Evolutionary conservation across 441 rosid species (phyloP).

Genomic region (Arabidopsis hybrid): DNA sequence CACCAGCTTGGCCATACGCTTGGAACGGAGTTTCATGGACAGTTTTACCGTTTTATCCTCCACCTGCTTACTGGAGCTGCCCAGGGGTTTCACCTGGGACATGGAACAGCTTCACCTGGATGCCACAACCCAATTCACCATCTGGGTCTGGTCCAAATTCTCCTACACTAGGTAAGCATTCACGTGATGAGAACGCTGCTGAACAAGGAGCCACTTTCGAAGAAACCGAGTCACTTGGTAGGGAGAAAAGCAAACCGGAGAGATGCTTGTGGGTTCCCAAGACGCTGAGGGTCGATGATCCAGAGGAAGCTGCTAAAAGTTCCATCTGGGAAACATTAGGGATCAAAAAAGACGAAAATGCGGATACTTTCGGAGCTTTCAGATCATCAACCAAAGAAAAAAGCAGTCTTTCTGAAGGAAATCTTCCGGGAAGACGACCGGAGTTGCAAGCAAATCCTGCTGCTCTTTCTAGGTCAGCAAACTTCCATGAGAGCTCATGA

Average conservation of each 20-base stretch:
- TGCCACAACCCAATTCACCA: conserved; percentile 72
- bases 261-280: conserved; percentile 81
- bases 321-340: conserved; percentile 86
- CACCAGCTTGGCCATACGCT: conserved; percentile 78
- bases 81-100: conserved; percentile 56
- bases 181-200: conserved; percentile 63
- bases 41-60: conserved; percentile 70
- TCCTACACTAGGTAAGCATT: conserved; percentile 90
- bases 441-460: conserved; percentile 86
- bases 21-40: conserved; percentile 85
- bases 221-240: conserved; percentile 50
- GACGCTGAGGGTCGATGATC: conserved; percentile 85
- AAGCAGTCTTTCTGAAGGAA: conserved; percentile 45
- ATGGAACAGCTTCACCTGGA: conserved; percentile 74
- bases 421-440: conserved; percentile 49
- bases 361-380: conserved; percentile 62
- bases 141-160: conserved; percentile 67
- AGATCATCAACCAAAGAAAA: conserved; percentile 52
- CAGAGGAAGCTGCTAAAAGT: conserved; percentile 84
- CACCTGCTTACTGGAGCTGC: conserved; percentile 80
- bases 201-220: conserved; percentile 49
- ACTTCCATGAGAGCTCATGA: conserved; percentile 77
- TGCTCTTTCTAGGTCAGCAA: conserved; percentile 77
- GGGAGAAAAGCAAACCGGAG: conserved; percentile 60
- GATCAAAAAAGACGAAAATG: conserved; percentile 66